A percentile compares a stretch with the other conserved stretches of the same genome.
These are phyloP conservation scores for Endocarpon pusillum DNA, from an alignment of 495 filamentous ascomycete genomes.

Conservation along the genomic window DNA sequence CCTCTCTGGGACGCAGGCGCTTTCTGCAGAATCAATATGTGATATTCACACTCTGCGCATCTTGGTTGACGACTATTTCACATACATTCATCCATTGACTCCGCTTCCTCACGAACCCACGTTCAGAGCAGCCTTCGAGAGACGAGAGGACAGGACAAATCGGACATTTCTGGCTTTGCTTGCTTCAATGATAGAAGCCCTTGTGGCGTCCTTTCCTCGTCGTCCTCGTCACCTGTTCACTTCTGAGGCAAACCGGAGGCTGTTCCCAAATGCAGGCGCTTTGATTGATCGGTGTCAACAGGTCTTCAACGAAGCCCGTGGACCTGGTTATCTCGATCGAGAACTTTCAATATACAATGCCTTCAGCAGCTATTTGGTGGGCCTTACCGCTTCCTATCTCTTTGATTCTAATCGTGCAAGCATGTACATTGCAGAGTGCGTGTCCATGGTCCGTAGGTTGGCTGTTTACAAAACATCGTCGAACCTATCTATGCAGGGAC, in stretches of 20 bases:
- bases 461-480: not conserved
- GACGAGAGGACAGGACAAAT: slow-evolving; percentile 51
- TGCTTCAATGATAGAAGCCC: slow-evolving; percentile 60
- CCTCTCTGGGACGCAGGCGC: slow-evolving; percentile 19
- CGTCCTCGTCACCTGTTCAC: slow-evolving; percentile 54
- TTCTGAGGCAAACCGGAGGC: slow-evolving; percentile 28
- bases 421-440: not conserved
- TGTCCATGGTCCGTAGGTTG: not conserved
- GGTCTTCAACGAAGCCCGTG: slow-evolving; percentile 54
- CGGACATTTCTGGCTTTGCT: slow-evolving; percentile 57
- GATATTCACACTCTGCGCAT: slow-evolving; percentile 44
- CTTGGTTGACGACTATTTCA: slow-evolving; percentile 77
- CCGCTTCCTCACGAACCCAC: slow-evolving; percentile 75
- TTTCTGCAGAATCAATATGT: slow-evolving; percentile 59
- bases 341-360: slow-evolving; percentile 63
- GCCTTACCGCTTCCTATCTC: slow-evolving; percentile 49
- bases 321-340: slow-evolving; percentile 46
- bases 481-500: not conserved
- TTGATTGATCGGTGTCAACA: slow-evolving; percentile 59
- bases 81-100: slow-evolving; percentile 72
- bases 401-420: slow-evolving; percentile 30
- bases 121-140: slow-evolving; percentile 55
- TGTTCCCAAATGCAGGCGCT: slow-evolving; percentile 46
- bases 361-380: slow-evolving; percentile 70
- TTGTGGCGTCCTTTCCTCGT: slow-evolving; percentile 72